A percentile compares a stretch with the other conserved stretches of the same genome.
These are phyloP conservation scores for Yamadazyma kanchanaburiensis DNA, from an alignment of 1,139 yeast genomes.

Conservation along the genomic window DNA sequence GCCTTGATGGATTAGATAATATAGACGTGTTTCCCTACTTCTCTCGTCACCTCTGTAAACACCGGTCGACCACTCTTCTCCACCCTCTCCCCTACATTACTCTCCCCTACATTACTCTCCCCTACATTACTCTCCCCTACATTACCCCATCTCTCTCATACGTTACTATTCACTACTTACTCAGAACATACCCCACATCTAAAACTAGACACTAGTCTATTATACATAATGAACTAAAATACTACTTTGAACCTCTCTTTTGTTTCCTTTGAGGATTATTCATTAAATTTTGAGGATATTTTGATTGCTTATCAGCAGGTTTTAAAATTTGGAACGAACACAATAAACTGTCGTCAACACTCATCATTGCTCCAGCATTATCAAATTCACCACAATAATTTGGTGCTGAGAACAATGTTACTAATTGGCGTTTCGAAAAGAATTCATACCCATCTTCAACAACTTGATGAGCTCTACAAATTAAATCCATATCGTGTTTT, in stretches of 20 bases:
- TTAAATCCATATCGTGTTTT: conserved; percentile 94
- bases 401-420: conserved; percentile 93
- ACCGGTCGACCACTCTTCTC: no score
- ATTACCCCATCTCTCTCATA: no score
- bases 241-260: conserved; percentile 60
- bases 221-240: no score
- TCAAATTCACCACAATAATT: conserved; percentile 98
- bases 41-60: no score
- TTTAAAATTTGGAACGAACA: conserved; percentile 97
- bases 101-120: no score
- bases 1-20: no score
- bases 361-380: conserved; percentile 99
- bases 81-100: no score
- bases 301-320: conserved; percentile 90
- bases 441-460: conserved; percentile 99
- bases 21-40: no score
- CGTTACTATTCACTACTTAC: no score
- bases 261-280: conserved; percentile 71
- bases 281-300: conserved; percentile 55
- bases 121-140: no score
- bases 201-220: no score
- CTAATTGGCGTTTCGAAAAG: conserved; percentile 91
- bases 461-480: conserved; percentile 97
- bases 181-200: no score
- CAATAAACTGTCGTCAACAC: conserved; percentile 90